Evolutionary conservation across 331 rosid species (phyloP), one percentile per base, ranked within the genome.

Genomic region (Malus hybrid): DNA sequence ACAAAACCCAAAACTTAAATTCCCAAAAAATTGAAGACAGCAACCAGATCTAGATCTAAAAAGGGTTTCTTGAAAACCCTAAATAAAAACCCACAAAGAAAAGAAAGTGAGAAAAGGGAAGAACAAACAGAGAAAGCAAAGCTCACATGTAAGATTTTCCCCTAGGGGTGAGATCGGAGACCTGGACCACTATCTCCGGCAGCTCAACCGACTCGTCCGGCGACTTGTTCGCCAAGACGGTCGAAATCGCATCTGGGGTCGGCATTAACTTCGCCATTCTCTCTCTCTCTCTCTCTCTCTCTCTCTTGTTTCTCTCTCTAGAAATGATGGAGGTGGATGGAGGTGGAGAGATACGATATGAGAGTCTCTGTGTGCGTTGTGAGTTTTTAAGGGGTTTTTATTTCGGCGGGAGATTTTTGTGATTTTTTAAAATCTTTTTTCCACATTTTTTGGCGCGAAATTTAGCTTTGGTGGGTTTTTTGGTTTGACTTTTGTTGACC

Each of bases 161-260:
- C 46, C 44, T 63, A 60, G 81, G 32, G 46, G 68, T 80, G 77
- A 95, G 97, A 85, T 95, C 92, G 48, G 89, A 72, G 61, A 95
- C 86, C 83, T 95, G 97, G 15, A 92, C 86, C 12, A 92, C 84
- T 34, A 92, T 77, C 3, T 86, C 87, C 2, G 92, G 92, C n/a
- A 89, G 64, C 68, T 84, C 91, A 15, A 88, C 74, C 12, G 91
- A 74, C 6, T 87, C 63, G 20, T 85, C 92, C 4, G 96, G 97
- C 0, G 90, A 78, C 2, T 96, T 93, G 64, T 86, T 86, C 0
- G 88, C 84, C 28, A 88, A 78, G 13, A 94, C 26, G 0, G 30
- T 77, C 5, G 92, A 87, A 20, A 94, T 84, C 57, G 91, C 99
- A 53, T 88, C 77, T 9, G 82, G 82, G 9, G 82, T 86, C 2